Percentiles rank a stretch among this genome's conserved stretches.
These are phyloP conservation scores for Xylaria flabelliformis DNA, from an alignment of 495 filamentous ascomycete genomes.

Conservation along the genomic window DNA sequence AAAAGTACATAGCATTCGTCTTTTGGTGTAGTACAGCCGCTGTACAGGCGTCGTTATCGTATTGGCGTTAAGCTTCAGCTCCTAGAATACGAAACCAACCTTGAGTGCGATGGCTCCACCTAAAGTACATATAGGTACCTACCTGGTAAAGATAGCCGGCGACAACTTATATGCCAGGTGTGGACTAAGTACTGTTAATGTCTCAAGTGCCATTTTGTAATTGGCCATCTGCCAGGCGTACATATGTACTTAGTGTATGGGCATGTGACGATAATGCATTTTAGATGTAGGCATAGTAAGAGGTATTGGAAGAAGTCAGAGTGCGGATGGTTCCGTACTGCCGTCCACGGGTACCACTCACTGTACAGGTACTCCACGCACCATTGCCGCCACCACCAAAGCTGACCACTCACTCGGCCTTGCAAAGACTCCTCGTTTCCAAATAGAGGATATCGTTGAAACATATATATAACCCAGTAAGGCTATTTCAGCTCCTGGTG, in stretches of 20 bases:
- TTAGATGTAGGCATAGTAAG: background rate
- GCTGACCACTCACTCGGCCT: conserved; percentile 11
- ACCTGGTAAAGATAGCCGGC: background rate
- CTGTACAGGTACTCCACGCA: conserved; percentile 13
- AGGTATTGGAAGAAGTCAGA: background rate
- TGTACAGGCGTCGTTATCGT: background rate
- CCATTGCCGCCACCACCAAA: conserved; percentile 3
- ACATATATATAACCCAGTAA: background rate
- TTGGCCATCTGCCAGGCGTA: conserved; percentile 1
- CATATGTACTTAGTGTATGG: background rate
- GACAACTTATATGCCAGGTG: conserved; percentile 2
- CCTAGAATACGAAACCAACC: conserved; percentile 30
- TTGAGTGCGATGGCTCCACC: conserved; percentile 1
- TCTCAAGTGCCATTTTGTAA: conserved; percentile 3
- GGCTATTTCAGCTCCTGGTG: background rate
- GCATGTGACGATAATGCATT: conserved; percentile 5
- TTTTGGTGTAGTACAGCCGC: background rate
- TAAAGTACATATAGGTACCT: no score
- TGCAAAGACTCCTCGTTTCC: conserved; percentile 11
- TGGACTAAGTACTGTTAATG: background rate
- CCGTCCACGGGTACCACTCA: background rate
- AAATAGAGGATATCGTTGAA: conserved; percentile 1
- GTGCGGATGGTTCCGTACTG: background rate
- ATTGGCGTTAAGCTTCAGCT: conserved; percentile 27
- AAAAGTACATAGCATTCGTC: background rate